Evolutionary conservation across 1,139 yeast species (phyloP).

Genomic region (Martiniozyma asiatica): DNA sequence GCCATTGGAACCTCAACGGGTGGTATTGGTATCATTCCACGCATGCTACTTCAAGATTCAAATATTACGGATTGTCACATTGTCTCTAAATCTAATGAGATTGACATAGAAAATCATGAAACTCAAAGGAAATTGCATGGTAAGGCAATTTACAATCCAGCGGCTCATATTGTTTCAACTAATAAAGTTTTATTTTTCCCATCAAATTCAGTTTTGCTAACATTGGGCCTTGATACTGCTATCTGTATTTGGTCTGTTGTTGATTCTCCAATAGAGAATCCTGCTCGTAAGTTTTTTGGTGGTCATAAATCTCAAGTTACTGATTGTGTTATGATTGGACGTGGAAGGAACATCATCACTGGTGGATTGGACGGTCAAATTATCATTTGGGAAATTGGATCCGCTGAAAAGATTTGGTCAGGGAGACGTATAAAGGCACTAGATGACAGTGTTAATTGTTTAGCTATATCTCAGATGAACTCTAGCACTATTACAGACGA

Average conservation of each 20-base stretch:
- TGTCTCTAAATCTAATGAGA: neutral
- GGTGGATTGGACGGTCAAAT: slow-evolving; percentile 42
- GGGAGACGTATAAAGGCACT: slow-evolving; percentile 26
- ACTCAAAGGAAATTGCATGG: neutral
- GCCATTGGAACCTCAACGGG: slow-evolving; percentile 38
- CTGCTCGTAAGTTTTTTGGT: slow-evolving; percentile 29
- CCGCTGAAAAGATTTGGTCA: slow-evolving; percentile 32
- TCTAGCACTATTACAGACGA: neutral
- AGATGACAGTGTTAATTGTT: slow-evolving; percentile 15
- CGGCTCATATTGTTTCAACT: slow-evolving; percentile 38
- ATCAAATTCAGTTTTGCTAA: slow-evolving; percentile 43
- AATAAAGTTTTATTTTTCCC: slow-evolving; percentile 37
- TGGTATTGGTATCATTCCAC: slow-evolving; percentile 15
- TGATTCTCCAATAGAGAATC: slow-evolving; percentile 32
- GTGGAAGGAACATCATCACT: slow-evolving; percentile 54
- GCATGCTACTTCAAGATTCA: too few species aligned
- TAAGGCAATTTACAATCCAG: neutral
- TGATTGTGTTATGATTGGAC: slow-evolving; percentile 37
- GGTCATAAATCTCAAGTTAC: slow-evolving; percentile 37
- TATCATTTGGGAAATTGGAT: slow-evolving; percentile 58
- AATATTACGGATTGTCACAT: too few species aligned
- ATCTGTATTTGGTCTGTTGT: slow-evolving; percentile 50
- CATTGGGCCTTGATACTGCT: slow-evolving; percentile 44
- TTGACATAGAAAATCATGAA: neutral
- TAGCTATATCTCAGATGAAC: slow-evolving; percentile 12